Evolutionary conservation across 2,329 filamentous ascomycete species (phyloP).

Genomic region (Sphaerulina musiva): DNA sequence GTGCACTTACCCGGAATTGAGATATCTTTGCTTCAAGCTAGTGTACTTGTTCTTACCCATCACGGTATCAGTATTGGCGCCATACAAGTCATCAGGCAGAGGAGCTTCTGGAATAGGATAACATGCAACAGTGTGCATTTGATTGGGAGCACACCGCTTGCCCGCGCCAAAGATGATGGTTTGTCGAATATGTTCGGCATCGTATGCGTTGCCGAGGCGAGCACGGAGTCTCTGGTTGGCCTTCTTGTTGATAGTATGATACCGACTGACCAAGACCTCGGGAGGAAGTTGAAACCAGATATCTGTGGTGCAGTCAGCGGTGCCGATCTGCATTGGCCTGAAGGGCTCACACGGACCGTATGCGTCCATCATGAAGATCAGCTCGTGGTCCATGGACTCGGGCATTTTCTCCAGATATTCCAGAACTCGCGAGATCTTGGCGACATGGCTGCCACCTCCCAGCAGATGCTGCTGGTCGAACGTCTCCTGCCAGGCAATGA

Average conservation of each 20-base stretch:
- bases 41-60: constrained; percentile 36
- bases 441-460: constrained; percentile 22
- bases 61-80: constrained; percentile 21
- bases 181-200: constrained; percentile 32
- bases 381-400: constrained; percentile 19
- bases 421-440: constrained; percentile 21
- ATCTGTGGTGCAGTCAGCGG: constrained; percentile 13
- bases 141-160: constrained; percentile 46
- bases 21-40: constrained; percentile 22
- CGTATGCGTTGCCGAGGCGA: constrained; percentile 35
- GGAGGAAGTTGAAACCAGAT: constrained; percentile 26
- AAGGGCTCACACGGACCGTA: constrained; percentile 16
- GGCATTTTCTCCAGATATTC: constrained; percentile 16
- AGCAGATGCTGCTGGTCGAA: constrained; percentile 14
- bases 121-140: constrained; percentile 44
- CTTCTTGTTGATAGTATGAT: constrained; percentile 20
- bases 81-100: constrained; percentile 45
- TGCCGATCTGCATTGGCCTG: not conserved
- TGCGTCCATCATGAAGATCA: constrained; percentile 25
- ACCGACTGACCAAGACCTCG: constrained; percentile 23
- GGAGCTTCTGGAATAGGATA: constrained; percentile 47
- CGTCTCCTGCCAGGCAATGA: constrained; percentile 21
- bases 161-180: constrained; percentile 51
- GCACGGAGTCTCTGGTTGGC: constrained; percentile 44
- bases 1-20: constrained; percentile 20